phyloP scores from a whole-genome alignment of 352 stramenopile genomes.

The Sclerospora graminicola region DNA sequence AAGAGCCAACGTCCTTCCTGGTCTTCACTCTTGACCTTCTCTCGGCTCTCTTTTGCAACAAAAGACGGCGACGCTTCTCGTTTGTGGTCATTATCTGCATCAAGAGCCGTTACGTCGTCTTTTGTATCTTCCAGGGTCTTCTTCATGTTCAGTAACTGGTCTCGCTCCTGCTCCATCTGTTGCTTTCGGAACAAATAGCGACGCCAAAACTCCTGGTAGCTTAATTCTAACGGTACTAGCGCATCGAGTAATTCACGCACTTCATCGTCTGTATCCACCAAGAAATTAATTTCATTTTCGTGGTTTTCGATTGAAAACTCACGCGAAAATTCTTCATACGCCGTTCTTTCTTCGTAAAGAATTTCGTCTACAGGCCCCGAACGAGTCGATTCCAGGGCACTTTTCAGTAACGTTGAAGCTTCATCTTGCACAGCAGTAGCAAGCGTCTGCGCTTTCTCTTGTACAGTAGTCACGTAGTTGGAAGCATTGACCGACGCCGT shows the following conservation, averaged over 20 bases:
- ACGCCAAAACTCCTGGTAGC: too few species aligned
- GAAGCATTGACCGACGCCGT: constrained; percentile 57
- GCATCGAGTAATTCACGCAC: too few species aligned
- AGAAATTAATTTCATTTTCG: too few species aligned
- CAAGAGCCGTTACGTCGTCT: constrained; percentile 10
- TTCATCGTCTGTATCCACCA: too few species aligned
- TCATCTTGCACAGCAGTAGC: constrained; percentile 68
- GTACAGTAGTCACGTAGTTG: constrained; percentile 56
- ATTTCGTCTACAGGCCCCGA: constrained; percentile 73
- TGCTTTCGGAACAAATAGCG: constrained; percentile 73
- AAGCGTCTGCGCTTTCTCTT: constrained; percentile 68
- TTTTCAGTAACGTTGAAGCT: constrained; percentile 44
- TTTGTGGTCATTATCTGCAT: constrained; percentile 13
- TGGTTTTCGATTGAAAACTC: constrained; percentile 62
- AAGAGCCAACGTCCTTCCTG: constrained; percentile 38
- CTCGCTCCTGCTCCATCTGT: constrained; percentile 14
- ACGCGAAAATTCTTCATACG: constrained; percentile 51
- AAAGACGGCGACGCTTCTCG: constrained; percentile 1
- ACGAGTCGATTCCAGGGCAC: constrained; percentile 45
- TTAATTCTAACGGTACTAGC: too few species aligned
- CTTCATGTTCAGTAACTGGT: constrained; percentile 13
- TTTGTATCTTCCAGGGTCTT: constrained; percentile 6
- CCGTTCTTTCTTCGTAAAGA: constrained; percentile 68
- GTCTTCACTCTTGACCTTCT: constrained; percentile 17
- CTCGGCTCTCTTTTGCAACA: not conserved